phyloP scores from a whole-genome alignment of 225 moss, liverwort and hornwort species.

The Straminergon stramineum region DNA sequence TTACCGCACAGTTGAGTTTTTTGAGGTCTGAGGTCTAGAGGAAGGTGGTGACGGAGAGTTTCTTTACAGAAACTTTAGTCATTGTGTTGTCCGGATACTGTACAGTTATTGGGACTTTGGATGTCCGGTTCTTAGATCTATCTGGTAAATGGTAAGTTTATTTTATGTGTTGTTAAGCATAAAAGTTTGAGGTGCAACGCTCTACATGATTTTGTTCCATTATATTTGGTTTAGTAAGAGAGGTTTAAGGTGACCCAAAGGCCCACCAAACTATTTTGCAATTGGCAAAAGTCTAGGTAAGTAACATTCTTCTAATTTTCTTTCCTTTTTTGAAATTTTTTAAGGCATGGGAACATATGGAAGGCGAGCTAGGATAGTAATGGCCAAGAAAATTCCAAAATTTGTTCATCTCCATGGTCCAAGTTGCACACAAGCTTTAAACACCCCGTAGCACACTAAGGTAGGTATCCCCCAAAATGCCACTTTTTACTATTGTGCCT shows the following conservation, averaged over 20 bases:
- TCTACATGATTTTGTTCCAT: not conserved
- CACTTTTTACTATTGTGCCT: too few relatives aligned
- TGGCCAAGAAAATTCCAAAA: not conserved
- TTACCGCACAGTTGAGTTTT: too few relatives aligned
- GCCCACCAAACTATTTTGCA: not conserved
- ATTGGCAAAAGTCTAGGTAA: not conserved
- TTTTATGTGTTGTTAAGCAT: rapidly evolving
- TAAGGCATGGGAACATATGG: not conserved
- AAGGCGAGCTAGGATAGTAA: not conserved
- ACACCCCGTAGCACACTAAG: rapidly evolving
- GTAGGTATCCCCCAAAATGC: too few relatives aligned
- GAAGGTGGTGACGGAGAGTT: too few relatives aligned
- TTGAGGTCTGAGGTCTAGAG: too few relatives aligned
- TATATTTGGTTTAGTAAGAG: not conserved
- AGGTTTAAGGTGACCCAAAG: not conserved
- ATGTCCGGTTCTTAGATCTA: too few relatives aligned
- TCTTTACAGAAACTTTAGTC: too few relatives aligned
- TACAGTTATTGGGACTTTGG: too few relatives aligned
- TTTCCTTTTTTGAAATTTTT: not conserved
- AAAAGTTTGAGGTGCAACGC: not conserved
- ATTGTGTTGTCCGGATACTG: too few relatives aligned
- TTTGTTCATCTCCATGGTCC: rapidly evolving
- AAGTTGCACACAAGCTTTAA: not conserved
- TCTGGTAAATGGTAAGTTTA: too few relatives aligned
- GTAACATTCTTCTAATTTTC: not conserved